Evolutionary conservation across 2,329 filamentous ascomycete genomes (phyloP).

Genomic region (Leptographium wingfieldii): DNA sequence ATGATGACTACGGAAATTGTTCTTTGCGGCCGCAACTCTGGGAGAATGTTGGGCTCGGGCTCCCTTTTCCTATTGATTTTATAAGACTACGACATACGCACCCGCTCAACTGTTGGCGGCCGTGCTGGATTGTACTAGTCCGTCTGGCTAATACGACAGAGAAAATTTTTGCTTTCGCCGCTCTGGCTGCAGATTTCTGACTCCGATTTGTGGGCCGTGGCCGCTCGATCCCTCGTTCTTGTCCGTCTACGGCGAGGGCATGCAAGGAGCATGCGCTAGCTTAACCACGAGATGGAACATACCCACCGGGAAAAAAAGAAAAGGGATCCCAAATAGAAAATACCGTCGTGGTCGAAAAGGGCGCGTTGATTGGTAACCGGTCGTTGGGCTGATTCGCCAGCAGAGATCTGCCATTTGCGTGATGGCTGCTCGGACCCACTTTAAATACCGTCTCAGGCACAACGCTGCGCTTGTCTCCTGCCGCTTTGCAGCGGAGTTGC

Average conservation of each 20-base stretch:
- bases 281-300: neutral
- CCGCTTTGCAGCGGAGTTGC: neutral
- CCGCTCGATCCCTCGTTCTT: too few species aligned
- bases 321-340: too few species aligned
- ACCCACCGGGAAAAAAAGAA: neutral
- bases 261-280: neutral
- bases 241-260: neutral
- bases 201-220: neutral
- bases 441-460: neutral
- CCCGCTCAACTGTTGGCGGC: neutral
- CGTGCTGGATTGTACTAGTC: neutral
- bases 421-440: too few species aligned
- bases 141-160: neutral
- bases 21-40: too few species aligned
- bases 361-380: neutral
- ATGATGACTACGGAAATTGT: neutral
- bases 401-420: too few species aligned
- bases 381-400: too few species aligned
- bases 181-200: too few species aligned
- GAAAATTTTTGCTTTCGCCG: neutral
- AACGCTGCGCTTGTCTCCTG: too few species aligned
- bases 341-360: too few species aligned
- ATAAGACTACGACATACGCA: neutral
- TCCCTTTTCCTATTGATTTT: neutral
- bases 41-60: neutral